Evolutionary conservation across 257 asterid species (phyloP), one percentile per base, ranked within the genome.

Genomic region (Lycium ferocissimum): DNA sequence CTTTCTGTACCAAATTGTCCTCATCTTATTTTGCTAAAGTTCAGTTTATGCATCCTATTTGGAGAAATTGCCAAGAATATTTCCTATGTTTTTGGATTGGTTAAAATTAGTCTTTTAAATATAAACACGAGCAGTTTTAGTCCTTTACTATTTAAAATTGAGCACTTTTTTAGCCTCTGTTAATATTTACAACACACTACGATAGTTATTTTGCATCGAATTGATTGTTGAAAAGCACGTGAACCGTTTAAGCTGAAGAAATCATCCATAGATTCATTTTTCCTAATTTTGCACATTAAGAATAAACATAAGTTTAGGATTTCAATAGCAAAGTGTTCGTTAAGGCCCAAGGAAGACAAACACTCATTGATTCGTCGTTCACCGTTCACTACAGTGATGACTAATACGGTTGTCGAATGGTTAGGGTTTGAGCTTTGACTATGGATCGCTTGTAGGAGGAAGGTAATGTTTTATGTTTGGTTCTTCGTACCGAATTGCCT

Each of bases 341-440:
- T 1, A 40, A 40, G 45, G 45, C 2, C 33, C 33, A 1, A 5
- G 3, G 3, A 40, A 40, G 45, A 40, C 45, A 40, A 40, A 40
- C 45, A 40, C 5, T 40, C 45, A 40, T 40, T 40, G 5, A 40
- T 40, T 40, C 5, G 45, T 40, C 5, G 5, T 40, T 40, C 86
- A 72, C 66, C 56, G 79, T 45, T 33, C 7, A 83, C 57, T 1
- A 22, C 45, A n/a, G 38, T 4, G 3, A 71, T 38, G 26, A 35
- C 58, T 3, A 8, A 13, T 33, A 26, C 62, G 18, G 37, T n/a
- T 2, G 35, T 1, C 20, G 63, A 65, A 66, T 40, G 40, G 59
- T 9, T 86, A 54, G 88, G 86, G 84, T 59, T 81, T 47, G 45
- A 47, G 82, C 9, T 80, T 40, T 76, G 83, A 59, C 35, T 70